Conservation (phyloP, 1,284 basidiomycete species). For the Singerocomus inundabilis region DNA sequence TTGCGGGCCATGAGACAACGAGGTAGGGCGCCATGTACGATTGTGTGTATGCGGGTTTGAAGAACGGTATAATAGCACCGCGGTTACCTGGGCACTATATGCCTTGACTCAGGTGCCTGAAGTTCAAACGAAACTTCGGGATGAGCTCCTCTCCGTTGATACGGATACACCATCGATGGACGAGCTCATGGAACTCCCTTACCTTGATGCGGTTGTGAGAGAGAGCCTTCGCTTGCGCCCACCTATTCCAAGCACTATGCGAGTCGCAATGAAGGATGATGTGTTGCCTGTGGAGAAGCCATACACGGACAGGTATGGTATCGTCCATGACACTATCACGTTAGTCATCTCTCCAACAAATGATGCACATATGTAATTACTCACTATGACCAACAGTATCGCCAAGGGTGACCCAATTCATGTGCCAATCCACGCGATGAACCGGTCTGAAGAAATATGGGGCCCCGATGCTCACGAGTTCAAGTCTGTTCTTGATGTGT, state of each 20-base stretch:
- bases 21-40: slow-evolving; percentile 44
- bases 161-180: slow-evolving; percentile 59
- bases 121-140: slow-evolving; percentile 65
- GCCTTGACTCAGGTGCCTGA: slow-evolving; percentile 54
- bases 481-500: slow-evolving; percentile 5
- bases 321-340: slow-evolving; percentile 28
- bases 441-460: slow-evolving; percentile 43
- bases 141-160: slow-evolving; percentile 53
- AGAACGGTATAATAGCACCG: slow-evolving; percentile 37
- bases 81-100: slow-evolving; percentile 61
- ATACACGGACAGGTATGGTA: slow-evolving; percentile 42
- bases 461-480: slow-evolving; percentile 43
- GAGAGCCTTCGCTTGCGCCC: slow-evolving; percentile 67
- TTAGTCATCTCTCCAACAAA: slow-evolving; percentile 1
- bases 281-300: slow-evolving; percentile 53
- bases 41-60: slow-evolving; percentile 32
- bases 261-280: slow-evolving; percentile 53
- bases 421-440: slow-evolving; percentile 41
- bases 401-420: slow-evolving; percentile 36
- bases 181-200: slow-evolving; percentile 53
- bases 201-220: slow-evolving; percentile 62
- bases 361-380: neutral
- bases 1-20: slow-evolving; percentile 79
- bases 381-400: slow-evolving; percentile 26
- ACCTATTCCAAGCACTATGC: slow-evolving; percentile 57